A percentile compares a stretch with the other conserved stretches of the same genome.
Evolutionary conservation across 768 basidiomycete species (phyloP).

Genomic region (Rubroboletus pulcherrimus): DNA sequence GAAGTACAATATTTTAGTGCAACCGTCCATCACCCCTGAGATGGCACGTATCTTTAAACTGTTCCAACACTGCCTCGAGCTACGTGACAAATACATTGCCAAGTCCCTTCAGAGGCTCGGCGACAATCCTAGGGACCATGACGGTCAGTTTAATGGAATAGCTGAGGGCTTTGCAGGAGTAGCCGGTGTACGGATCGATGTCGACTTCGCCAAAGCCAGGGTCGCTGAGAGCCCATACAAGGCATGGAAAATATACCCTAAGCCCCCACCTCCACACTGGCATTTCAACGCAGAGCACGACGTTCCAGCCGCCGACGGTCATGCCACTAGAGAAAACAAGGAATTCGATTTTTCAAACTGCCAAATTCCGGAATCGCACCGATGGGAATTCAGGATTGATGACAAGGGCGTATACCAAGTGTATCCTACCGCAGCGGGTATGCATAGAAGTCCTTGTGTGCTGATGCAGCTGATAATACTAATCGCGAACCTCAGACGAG

Average conservation of each 20-base stretch:
- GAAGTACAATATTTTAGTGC: constrained; percentile 14
- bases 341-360: constrained; percentile 72
- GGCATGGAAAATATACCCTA: constrained; percentile 88
- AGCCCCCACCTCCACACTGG: constrained; percentile 95
- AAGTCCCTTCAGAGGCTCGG: constrained; percentile 88
- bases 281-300: constrained; percentile 65
- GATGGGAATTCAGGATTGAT: constrained; percentile 72
- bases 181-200: constrained; percentile 64
- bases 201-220: constrained; percentile 32
- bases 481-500: constrained; percentile 27
- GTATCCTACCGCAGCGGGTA: constrained; percentile 39
- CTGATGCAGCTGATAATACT: not conserved
- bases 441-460: not conserved
- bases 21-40: constrained; percentile 37
- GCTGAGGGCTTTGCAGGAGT: constrained; percentile 60
- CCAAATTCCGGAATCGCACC: constrained; percentile 62
- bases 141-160: constrained; percentile 70
- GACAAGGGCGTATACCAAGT: constrained; percentile 91
- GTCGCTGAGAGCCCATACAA: constrained; percentile 35
- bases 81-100: constrained; percentile 94
- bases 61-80: constrained; percentile 79
- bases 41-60: constrained; percentile 58
- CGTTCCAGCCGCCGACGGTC: constrained; percentile 40
- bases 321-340: constrained; percentile 28
- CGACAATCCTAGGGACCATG: constrained; percentile 92